These are phyloP conservation scores for Isabelozyma pseudorhagii DNA, from an alignment of 805 yeast species.

Conservation along the genomic window DNA sequence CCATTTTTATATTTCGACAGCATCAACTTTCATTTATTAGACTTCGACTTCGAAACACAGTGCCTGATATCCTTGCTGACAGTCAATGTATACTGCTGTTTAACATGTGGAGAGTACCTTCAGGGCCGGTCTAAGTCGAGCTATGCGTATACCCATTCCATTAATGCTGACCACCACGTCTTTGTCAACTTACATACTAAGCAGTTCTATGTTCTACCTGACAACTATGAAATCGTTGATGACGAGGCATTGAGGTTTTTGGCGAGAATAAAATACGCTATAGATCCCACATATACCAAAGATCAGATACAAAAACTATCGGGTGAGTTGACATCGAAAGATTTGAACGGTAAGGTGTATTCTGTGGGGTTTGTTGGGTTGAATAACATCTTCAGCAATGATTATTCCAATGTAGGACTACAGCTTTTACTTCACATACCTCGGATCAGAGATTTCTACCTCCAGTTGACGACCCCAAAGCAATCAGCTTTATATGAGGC, in stretches of 20 bases:
- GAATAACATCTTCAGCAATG: constrained; percentile 49
- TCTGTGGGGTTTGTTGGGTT: constrained; percentile 66
- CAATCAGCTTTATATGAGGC: constrained; percentile 16
- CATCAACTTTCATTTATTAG: constrained; percentile 44
- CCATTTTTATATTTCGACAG: constrained; percentile 33
- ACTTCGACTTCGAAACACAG: constrained; percentile 67
- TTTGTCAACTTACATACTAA: constrained; percentile 52
- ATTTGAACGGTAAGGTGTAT: constrained; percentile 46
- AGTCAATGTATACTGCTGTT: constrained; percentile 66
- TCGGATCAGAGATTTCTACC: constrained; percentile 39
- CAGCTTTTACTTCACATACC: constrained; percentile 54
- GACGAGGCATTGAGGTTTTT: constrained; percentile 26
- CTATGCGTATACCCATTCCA: constrained; percentile 65
- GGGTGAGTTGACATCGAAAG: constrained; percentile 20
- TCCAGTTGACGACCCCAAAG: constrained; percentile 26
- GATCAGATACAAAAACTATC: constrained; percentile 30
- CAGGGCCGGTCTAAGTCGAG: constrained; percentile 66
- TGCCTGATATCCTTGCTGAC: constrained; percentile 63
- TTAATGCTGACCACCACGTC: constrained; percentile 60
- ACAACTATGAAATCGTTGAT: constrained; percentile 36
- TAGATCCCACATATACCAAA: constrained; percentile 48
- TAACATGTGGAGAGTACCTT: constrained; percentile 69
- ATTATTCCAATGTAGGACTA: constrained; percentile 55
- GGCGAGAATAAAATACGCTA: constrained; percentile 49
- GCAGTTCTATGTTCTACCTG: constrained; percentile 62